Conservation (phyloP, 768 basidiomycete species). For the Boletus coccyginus region DNA sequence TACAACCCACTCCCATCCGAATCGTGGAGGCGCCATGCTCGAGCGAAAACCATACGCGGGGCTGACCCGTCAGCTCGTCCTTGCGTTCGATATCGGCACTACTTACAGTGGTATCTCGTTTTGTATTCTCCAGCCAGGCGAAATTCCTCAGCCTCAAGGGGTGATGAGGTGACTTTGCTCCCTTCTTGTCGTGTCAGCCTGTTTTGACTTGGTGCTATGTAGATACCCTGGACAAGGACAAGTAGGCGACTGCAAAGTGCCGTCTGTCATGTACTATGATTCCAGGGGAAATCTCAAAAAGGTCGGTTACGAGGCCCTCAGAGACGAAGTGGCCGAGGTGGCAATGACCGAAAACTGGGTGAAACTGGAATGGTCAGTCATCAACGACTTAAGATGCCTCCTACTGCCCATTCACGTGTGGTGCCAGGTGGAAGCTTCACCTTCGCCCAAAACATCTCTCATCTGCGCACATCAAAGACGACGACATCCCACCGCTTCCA, state of each 20-base stretch:
- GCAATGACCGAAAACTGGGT: constrained; percentile 40
- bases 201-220: constrained; percentile 2
- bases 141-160: constrained; percentile 22
- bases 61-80: constrained; percentile 28
- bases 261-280: constrained; percentile 46
- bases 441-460: constrained; percentile 33
- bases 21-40: constrained; percentile 19
- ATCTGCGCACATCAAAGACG: constrained; percentile 23
- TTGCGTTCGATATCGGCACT: constrained; percentile 39
- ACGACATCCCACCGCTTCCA: constrained; percentile 40
- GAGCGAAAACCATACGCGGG: constrained; percentile 35
- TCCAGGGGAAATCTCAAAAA: constrained; percentile 34
- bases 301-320: constrained; percentile 41
- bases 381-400: not conserved
- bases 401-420: not conserved
- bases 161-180: constrained; percentile 12
- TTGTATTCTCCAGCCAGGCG: constrained; percentile 37
- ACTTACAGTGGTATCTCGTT: constrained; percentile 36
- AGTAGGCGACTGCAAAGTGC: constrained; percentile 42
- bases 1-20: not conserved
- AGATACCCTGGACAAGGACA: constrained; percentile 39
- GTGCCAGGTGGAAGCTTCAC: constrained; percentile 36
- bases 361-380: constrained; percentile 41
- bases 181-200: no score
- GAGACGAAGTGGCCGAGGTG: constrained; percentile 32